Evolutionary conservation across 768 basidiomycete species (phyloP).

Genomic region (Termitomyces sp.): DNA sequence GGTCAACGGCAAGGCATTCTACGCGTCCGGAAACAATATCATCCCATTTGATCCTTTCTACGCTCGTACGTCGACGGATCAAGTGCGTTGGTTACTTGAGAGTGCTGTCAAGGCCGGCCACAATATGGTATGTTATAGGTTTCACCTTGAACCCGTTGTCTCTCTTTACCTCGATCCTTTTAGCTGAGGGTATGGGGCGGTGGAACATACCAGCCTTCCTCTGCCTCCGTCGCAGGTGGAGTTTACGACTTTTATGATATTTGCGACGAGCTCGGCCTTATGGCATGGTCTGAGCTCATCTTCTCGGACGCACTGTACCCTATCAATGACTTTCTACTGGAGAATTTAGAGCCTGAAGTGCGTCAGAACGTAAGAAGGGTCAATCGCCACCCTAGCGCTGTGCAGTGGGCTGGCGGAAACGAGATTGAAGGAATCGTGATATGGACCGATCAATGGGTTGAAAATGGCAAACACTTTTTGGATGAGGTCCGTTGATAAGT

Average conservation of each 20-base stretch:
- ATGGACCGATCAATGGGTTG: conserved; percentile 23
- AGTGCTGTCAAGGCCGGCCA: conserved; percentile 50
- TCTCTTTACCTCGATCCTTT: not conserved
- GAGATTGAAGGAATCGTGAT: conserved; percentile 53
- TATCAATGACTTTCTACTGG: conserved; percentile 47
- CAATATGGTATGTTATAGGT: conserved; percentile 43
- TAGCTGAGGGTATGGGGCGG: conserved; percentile 59
- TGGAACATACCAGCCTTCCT: conserved; percentile 44
- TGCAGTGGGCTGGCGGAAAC: conserved; percentile 57
- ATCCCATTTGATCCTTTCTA: conserved; percentile 62
- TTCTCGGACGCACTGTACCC: conserved; percentile 54
- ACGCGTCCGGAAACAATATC: conserved; percentile 49
- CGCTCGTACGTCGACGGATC: conserved; percentile 39
- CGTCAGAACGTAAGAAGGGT: conserved; percentile 50
- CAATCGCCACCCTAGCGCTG: conserved; percentile 51
- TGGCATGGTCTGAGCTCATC: conserved; percentile 58
- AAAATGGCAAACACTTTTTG: conserved; percentile 42
- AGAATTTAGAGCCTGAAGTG: conserved; percentile 47
- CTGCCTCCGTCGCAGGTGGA: conserved; percentile 31
- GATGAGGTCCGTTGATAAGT: conserved; percentile 33
- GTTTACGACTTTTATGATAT: conserved; percentile 51
- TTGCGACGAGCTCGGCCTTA: conserved; percentile 55
- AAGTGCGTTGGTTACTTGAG: conserved; percentile 50
- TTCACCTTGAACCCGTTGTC: not conserved
- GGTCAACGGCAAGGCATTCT: conserved; percentile 52